phyloP scores from a whole-genome alignment of 148 eudicot species.

The Rhododendron henanense region DNA sequence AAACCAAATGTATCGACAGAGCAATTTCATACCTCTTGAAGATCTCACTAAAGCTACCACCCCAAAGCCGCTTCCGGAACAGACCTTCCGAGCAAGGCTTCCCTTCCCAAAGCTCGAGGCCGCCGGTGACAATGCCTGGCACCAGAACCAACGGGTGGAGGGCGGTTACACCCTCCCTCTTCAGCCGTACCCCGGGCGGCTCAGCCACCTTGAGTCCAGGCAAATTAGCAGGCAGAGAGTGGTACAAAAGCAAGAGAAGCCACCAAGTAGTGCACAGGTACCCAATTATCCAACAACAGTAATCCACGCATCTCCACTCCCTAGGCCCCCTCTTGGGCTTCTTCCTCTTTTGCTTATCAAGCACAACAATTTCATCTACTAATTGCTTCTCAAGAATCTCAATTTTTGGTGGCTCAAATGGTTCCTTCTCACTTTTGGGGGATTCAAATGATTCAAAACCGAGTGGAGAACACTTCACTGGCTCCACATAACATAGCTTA shows the following conservation, averaged over 20 bases:
- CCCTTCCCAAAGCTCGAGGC: conserved; percentile 78
- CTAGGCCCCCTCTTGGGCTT: conserved; percentile 11
- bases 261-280: conserved; percentile 44
- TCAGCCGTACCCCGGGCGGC: conserved; percentile 47
- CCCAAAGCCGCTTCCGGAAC: conserved; percentile 61
- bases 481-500: conserved; percentile 33
- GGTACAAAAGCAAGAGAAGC: conserved; percentile 38
- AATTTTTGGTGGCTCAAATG: conserved; percentile 5
- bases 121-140: conserved; percentile 73
- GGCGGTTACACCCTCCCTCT: conserved; percentile 41
- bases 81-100: conserved; percentile 55
- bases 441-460: conserved; percentile 15
- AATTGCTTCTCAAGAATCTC: neutral
- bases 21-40: conserved; percentile 42
- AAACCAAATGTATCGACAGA: neutral
- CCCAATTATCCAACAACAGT: conserved; percentile 51
- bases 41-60: conserved; percentile 56
- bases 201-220: conserved; percentile 37
- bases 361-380: neutral
- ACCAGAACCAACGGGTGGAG: conserved; percentile 60
- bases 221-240: conserved; percentile 34
- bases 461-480: conserved; percentile 16
- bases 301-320: conserved; percentile 39
- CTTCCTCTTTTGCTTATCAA: conserved; percentile 3
- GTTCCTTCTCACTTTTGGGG: conserved; percentile 15